phyloP scores from a whole-genome alignment of 2,329 filamentous ascomycete genomes.

The Balansia obtecta region DNA sequence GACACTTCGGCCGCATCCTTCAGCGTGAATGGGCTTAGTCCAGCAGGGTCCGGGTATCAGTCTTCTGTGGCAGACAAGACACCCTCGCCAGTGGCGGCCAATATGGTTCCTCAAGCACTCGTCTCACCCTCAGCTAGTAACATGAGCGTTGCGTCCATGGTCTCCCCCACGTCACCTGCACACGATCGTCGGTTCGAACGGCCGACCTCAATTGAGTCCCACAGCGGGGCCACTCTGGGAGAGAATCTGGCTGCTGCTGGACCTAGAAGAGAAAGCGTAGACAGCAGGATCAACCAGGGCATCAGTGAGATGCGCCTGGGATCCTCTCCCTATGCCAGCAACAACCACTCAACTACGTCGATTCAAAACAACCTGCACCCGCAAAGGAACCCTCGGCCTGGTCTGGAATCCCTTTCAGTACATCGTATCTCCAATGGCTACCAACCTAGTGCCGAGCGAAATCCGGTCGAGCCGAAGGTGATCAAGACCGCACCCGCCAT shows the following conservation, averaged over 20 bases:
- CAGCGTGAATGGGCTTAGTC: slow-evolving; percentile 25
- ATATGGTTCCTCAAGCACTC: slow-evolving; percentile 37
- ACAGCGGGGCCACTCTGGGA: slow-evolving; percentile 18
- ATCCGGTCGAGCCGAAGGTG: slow-evolving; percentile 38
- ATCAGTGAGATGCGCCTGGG: slow-evolving; percentile 59
- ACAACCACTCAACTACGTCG: slow-evolving; percentile 65
- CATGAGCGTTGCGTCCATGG: slow-evolving; percentile 56
- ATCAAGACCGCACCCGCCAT: slow-evolving; percentile 63
- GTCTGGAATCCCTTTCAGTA: slow-evolving; percentile 38
- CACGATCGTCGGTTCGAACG: slow-evolving; percentile 31
- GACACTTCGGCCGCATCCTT: slow-evolving; percentile 29
- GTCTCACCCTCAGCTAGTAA: slow-evolving; percentile 43
- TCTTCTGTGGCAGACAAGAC: slow-evolving; percentile 45
- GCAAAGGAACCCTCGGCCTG: slow-evolving; percentile 46
- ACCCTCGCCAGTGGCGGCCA: slow-evolving; percentile 44
- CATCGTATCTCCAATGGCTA: slow-evolving; percentile 55
- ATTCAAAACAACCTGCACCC: slow-evolving; percentile 59
- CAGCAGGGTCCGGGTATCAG: slow-evolving; percentile 34
- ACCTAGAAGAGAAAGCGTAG: slow-evolving; percentile 59
- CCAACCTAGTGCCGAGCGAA: slow-evolving; percentile 46
- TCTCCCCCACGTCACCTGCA: slow-evolving; percentile 43
- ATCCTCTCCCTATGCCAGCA: slow-evolving; percentile 57
- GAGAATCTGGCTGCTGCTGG: slow-evolving; percentile 29
- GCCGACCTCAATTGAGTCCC: slow-evolving; percentile 24
- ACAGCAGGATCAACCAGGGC: slow-evolving; percentile 63